phyloP scores from a whole-genome alignment of 2,329 filamentous ascomycete species.

The Chaetomiaceae sp. region DNA sequence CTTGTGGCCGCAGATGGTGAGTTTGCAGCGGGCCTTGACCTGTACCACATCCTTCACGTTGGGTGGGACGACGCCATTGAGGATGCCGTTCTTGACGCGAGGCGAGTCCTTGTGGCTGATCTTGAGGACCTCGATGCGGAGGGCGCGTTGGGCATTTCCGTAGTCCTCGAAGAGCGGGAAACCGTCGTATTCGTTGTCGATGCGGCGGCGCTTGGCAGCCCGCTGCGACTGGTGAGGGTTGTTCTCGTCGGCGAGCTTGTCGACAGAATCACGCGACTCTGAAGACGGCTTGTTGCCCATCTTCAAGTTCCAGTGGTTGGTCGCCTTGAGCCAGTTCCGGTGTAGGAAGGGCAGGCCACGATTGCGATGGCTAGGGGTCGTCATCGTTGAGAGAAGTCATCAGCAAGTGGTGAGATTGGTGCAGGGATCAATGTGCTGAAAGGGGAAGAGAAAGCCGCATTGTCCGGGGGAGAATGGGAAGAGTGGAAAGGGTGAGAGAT shows the following conservation, averaged over 20 bases:
- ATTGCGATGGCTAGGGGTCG: slow-evolving; percentile 41
- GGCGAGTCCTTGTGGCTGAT: slow-evolving; percentile 46
- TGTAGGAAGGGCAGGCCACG: slow-evolving; percentile 51
- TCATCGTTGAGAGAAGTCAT: slow-evolving; percentile 39
- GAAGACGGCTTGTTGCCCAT: slow-evolving; percentile 44
- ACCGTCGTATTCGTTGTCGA: slow-evolving; percentile 38
- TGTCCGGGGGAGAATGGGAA: neutral
- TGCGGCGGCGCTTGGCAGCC: slow-evolving; percentile 47
- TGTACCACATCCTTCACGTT: slow-evolving; percentile 33
- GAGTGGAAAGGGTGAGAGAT: too few species aligned
- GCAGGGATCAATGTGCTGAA: neutral
- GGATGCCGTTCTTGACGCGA: slow-evolving; percentile 33
- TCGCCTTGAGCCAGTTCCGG: slow-evolving; percentile 47
- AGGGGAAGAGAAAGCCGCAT: slow-evolving; percentile 3
- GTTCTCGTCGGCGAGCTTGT: slow-evolving; percentile 22
- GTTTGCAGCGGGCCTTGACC: slow-evolving; percentile 39
- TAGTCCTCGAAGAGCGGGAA: slow-evolving; percentile 26
- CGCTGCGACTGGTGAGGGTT: slow-evolving; percentile 35
- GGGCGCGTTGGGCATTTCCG: slow-evolving; percentile 32
- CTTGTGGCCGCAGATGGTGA: slow-evolving; percentile 37
- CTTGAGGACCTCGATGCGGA: slow-evolving; percentile 51
- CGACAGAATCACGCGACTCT: slow-evolving; percentile 31
- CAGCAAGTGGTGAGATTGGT: slow-evolving; percentile 8
- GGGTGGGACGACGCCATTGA: slow-evolving; percentile 35
- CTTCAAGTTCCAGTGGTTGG: slow-evolving; percentile 39